Percentiles rank a stretch among this genome's conserved stretches.
Conservation (phyloP, 805 yeast species). For the Nakazawaea ambrosiae region DNA sequence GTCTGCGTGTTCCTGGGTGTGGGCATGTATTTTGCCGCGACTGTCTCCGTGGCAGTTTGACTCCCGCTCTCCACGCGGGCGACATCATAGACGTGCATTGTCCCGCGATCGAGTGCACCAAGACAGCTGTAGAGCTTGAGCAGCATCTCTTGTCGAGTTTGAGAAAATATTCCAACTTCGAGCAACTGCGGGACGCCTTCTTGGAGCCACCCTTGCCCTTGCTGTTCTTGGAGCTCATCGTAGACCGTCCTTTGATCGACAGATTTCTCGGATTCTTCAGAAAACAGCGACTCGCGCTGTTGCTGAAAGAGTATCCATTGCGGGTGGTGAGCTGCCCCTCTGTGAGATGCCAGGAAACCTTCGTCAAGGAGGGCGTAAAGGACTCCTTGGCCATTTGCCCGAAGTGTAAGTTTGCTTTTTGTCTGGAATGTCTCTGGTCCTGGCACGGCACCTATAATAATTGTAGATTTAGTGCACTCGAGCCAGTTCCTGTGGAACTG, state of each 20-base stretch:
- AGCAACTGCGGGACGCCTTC: neutral
- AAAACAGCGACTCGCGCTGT: slow-evolving; percentile 33
- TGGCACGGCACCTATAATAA: slow-evolving; percentile 51
- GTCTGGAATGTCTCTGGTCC: slow-evolving; percentile 48
- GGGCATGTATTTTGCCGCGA: slow-evolving; percentile 40
- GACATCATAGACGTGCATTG: slow-evolving; percentile 48
- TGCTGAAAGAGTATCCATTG: slow-evolving; percentile 37
- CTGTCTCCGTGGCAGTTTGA: slow-evolving; percentile 38
- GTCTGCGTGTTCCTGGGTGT: slow-evolving; percentile 34
- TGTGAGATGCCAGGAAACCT: slow-evolving; percentile 33
- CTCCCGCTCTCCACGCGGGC: slow-evolving; percentile 36
- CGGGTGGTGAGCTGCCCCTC: slow-evolving; percentile 48
- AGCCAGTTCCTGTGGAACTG: slow-evolving; percentile 31
- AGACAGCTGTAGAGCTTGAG: slow-evolving; percentile 2
- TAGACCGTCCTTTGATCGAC: neutral
- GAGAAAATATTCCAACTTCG: too few species aligned
- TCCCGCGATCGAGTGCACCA: slow-evolving; percentile 46
- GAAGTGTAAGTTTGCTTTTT: slow-evolving; percentile 45
- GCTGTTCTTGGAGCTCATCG: neutral
- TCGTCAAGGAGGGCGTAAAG: slow-evolving; percentile 38
- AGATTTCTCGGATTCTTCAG: slow-evolving; percentile 15
- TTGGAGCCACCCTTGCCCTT: neutral
- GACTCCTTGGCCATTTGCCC: slow-evolving; percentile 43
- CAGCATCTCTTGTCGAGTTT: neutral
- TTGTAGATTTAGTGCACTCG: slow-evolving; percentile 31